Base-by-base conservation (phyloP, 2,329 filamentous ascomycete genomes). In the Neonectria coccinea region DNA sequence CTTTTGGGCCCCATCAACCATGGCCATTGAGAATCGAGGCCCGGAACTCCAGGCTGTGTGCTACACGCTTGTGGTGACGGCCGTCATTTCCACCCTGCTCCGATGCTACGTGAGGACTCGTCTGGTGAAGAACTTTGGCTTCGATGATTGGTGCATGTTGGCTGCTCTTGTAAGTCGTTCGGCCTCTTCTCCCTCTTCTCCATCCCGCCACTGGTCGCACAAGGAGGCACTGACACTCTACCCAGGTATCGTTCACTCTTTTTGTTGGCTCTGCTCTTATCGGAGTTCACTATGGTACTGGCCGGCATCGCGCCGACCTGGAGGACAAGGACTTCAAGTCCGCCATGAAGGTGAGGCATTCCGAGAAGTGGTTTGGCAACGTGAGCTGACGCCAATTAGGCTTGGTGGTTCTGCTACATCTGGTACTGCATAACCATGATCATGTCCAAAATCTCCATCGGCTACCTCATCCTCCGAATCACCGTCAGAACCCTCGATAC, bases 401-500 rank as follows among this genome's bases (percentile, higher is more conserved):
- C 68, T 45, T 80, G 78, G 78, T 80, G 78, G 78, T 76, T 75
- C 61, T 80, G 78, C 67, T 79, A 79, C 52, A 63, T 80, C 18
- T 77, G 74, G 74, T 80, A 79, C 68, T 76, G 74, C 48, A 47
- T 76, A 31, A 70, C 75, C 20, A 80, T 80, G 78, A 75, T 80
- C 18, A 59, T 74, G 11, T 78, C 77, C 56, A 83, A 83, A 62
- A 71, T 81, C 16, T 83, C 81, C 31, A 82, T 83, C 66, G 79
- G 77, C n/a, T 77, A 73, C 60, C 81, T 82, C 56, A 74, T 83
- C 20, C 73, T 81, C 16, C 80, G 81, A 48, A 78, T 83, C 54
- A 78, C 79, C 7, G 73, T 77, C 61, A 70, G 73, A 14, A 73
- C 70, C 16, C 7, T 73, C 10, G 75, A 83, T 61, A 67, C 75